Evolutionary conservation across 140 eudicot genomes (phyloP), one percentile per base, ranked within the genome.

Genomic region (Flaveria floridana): DNA sequence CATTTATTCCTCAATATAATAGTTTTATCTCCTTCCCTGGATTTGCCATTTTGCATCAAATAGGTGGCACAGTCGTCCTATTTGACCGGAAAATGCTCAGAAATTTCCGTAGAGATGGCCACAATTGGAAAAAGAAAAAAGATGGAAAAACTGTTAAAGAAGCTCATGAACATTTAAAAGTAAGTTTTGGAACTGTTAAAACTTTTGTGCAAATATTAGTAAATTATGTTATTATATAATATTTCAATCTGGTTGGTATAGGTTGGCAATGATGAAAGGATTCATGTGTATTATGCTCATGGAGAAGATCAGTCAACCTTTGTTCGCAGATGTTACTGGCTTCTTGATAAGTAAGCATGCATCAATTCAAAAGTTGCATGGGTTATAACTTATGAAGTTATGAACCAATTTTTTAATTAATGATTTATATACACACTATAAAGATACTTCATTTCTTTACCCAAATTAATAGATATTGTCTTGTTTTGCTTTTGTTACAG

Each of bases 281-380:
- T 94, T 66, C 99, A 94, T 71, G 99, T 94, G 63, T 94, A 94
- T 83, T 94, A 94, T 78, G 99, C 99, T 48, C 99, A 90, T 81
- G 99, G 99, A 46, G 87, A 90, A 77, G 97, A 85, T 71, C 83
- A 76, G 58, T 78, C 91, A 55, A 90, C 89, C 74, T 90, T 94
- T 86, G 99, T 94, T 84, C 96, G 99, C 75, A 90, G 99, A 87
- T 94, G 99, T 81, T 94, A 94, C 78, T 94, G 99, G 99, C 89
- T 94, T 66, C 99, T 94, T 77, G 99, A 94, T 78, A 94, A 90
- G 99, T 78, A 94, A 90, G 99, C 90, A 90, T 72, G 96, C 51
- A 76, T 64, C 57, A 8, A 46, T 26, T 26, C 64, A 11, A 48
- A 76, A 74, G 4, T 79, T 41, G 37, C 39, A 48, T 68, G 65